Evolutionary conservation across 345 rosid genomes (phyloP).

Genomic region (thale cress (Arabidopsis thaliana)): TAIR10.1 NC_003075.7:16324001-16324500

Average conservation of each 20-base stretch:
- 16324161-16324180: not conserved
- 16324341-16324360: slow-evolving; percentile 84
- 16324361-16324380: slow-evolving; percentile 82
- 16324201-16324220: not conserved
- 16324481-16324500: not conserved
- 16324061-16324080: slow-evolving; percentile 49
- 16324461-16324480: not conserved
- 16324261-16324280: not conserved
- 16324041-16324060: slow-evolving; percentile 44
- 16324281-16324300: slow-evolving; percentile 50
- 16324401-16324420: not conserved
- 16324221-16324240: not conserved
- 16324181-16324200: not conserved
- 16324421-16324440: not conserved
- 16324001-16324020: slow-evolving; percentile 67
- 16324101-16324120: slow-evolving; percentile 63
- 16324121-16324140: slow-evolving; percentile 57
- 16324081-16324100: slow-evolving; percentile 57
- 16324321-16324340: slow-evolving; percentile 70
- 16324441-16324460: slow-evolving; percentile 6
- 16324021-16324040: slow-evolving; percentile 55
- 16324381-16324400: slow-evolving; percentile 54
- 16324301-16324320: slow-evolving; percentile 62
- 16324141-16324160: slow-evolving; percentile 1
- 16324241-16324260: not conserved